Evolutionary conservation across 225 moss, liverwort and hornwort genomes (phyloP), one percentile per base, ranked within the genome.

Genomic region (Marchantia paleacea): DNA sequence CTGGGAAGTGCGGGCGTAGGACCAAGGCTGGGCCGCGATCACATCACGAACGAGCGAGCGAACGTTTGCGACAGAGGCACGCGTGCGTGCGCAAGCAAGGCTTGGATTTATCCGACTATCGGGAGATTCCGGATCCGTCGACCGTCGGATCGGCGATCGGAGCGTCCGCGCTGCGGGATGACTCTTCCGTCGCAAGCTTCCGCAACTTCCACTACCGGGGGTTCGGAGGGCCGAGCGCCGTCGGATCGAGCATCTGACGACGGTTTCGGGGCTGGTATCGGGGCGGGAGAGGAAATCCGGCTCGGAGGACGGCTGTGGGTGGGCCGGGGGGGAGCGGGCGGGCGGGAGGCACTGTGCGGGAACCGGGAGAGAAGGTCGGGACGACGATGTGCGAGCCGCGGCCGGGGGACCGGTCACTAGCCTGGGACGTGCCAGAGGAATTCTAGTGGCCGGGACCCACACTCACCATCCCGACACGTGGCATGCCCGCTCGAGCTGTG

Each of bases 371-470:
- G 52, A 73, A 53, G 73, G n/a, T 51, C 52, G 73, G 14, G 52
- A 26, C 28, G 75, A 75, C 53, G 75, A 75, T 55, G 54, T 55
- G 75, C 54, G 30, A 55, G 75, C 75, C 75, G 75, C 75, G 28
- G 75, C 53, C 75, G 75, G 75, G 18, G 75, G 75, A 75, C 75
- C 26, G 75, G 55, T 52, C 75, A 75, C 50, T 55, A 49, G 72
- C 22, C 51, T 48, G 15, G 75, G 75, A 52, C 75, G 75, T 73
- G 73, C 20, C 73, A 73, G 73, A 73, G 73, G 52, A 73, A 73
- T 52, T 73, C 73, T 73, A 10, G 73, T 73, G 73, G 51, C 73
- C 51, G 73, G 73, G 73, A 11, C 75, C 75, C 53, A 54, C 28
- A 15, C 18, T 18, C 28, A 0, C 24, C 3, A 31, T 10, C 22